Percentiles rank a stretch among this genome's conserved stretches.
Evolutionary conservation across 768 basidiomycete species (phyloP).

Genomic region (Suillus decipiens): DNA sequence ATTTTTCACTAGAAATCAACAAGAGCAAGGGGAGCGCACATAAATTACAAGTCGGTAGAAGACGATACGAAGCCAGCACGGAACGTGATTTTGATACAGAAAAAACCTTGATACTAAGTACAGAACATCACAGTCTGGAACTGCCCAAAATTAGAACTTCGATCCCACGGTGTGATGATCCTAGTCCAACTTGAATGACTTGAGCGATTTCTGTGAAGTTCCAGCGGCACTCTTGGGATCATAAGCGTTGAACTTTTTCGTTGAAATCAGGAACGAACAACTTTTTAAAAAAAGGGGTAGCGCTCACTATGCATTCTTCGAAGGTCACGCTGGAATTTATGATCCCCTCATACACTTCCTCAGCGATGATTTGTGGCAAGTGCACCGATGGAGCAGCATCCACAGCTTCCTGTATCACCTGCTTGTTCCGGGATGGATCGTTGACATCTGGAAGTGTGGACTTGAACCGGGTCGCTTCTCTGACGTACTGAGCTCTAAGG

Average conservation of each 20-base stretch:
- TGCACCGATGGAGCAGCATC: slow-evolving; percentile 19
- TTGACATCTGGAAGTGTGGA: slow-evolving; percentile 16
- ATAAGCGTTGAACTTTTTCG: not conserved
- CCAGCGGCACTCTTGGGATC: not conserved
- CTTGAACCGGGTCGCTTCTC: slow-evolving; percentile 30
- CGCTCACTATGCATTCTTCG: slow-evolving; percentile 26
- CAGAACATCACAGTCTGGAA: too few species aligned
- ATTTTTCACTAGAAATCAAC: not conserved
- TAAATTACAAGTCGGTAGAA: not conserved
- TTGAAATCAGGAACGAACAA: not conserved
- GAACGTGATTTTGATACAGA: too few species aligned
- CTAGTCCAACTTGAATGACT: too few species aligned
- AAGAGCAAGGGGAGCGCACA: not conserved
- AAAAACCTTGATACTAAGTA: too few species aligned
- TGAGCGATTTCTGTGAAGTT: too few species aligned
- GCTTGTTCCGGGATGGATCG: slow-evolving; percentile 16
- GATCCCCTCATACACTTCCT: slow-evolving; percentile 21
- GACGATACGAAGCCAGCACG: not conserved
- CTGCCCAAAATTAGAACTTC: too few species aligned
- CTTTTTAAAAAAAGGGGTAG: too few species aligned
- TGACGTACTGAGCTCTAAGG: slow-evolving; percentile 22
- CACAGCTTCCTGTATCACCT: slow-evolving; percentile 24
- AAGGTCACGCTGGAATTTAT: slow-evolving; percentile 25
- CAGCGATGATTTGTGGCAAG: slow-evolving; percentile 26
- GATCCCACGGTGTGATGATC: too few species aligned